Evolutionary conservation across 352 stramenopile species (phyloP).

Genomic region (Phytophthora macrochlamydospora): DNA sequence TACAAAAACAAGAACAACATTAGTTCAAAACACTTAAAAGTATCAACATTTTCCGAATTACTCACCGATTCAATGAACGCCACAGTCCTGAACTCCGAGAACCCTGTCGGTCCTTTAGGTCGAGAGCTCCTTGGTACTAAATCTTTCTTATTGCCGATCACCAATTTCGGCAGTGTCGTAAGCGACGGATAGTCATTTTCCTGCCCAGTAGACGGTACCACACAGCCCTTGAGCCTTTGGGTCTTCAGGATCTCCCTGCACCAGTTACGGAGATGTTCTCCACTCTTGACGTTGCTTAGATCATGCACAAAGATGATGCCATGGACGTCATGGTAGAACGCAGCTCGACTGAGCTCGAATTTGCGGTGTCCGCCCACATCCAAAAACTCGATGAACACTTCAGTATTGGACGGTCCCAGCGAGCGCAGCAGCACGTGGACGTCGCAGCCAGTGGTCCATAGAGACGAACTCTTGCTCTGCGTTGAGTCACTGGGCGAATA

Average conservation of each 20-base stretch:
- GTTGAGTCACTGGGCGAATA: constrained; percentile 7
- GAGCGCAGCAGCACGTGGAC: constrained; percentile 69
- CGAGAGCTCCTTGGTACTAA: constrained; percentile 27
- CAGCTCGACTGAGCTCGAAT: constrained; percentile 78
- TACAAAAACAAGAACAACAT: constrained; percentile 21
- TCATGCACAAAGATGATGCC: constrained; percentile 86
- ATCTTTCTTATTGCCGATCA: constrained; percentile 87
- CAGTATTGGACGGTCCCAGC: constrained; percentile 26
- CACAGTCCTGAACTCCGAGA: constrained; percentile 54
- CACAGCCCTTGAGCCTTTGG: constrained; percentile 62
- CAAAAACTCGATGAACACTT: constrained; percentile 84
- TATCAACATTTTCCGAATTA: neutral
- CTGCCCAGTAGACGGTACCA: constrained; percentile 42
- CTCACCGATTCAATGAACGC: constrained; percentile 64
- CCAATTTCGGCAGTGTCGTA: constrained; percentile 63
- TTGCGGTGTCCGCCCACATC: constrained; percentile 83
- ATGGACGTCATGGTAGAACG: constrained; percentile 87
- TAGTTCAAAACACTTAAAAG: neutral
- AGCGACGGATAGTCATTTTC: constrained; percentile 48
- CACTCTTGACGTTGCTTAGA: constrained; percentile 75
- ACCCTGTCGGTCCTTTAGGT: constrained; percentile 34
- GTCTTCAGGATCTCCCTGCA: constrained; percentile 48
- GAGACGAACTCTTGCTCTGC: constrained; percentile 28
- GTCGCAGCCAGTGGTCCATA: constrained; percentile 86
- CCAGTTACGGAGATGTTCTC: constrained; percentile 73